Base-by-base conservation (phyloP, 2,329 filamentous ascomycete species). In the Drechslerella dactyloides region DNA sequence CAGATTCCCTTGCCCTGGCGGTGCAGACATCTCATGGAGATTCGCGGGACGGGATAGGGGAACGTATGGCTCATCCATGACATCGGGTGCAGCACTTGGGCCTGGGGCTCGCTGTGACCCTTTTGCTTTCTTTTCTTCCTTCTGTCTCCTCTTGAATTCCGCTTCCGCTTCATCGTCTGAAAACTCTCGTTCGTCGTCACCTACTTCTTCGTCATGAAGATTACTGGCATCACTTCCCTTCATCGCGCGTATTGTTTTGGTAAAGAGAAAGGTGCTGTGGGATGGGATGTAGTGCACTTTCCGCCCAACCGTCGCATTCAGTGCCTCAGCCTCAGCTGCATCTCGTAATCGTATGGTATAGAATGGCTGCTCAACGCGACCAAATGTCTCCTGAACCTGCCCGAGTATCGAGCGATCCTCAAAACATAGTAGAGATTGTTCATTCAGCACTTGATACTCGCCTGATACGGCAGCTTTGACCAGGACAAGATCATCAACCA, bases 211-310 rank as follows among this genome's bases (percentile, higher is more conserved):
- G 75, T 97, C 94, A 79, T 96, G 90, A 61, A 96, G 84, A 78
- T 97, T 97, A 57, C 91, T 96, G 7, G 94, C 93, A 79, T 99
- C 94, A 8, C 91, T 94, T 69, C 92, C 91, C 81, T 96, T 97
- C 77, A 89, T 79, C 58, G 84, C 85, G 79, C 89, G 90, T 65
- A 97, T 82, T 5, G 89, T 87, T 78, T 94, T 86, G 0, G 93
- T 97, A 78, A 96, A 94, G 62, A 96, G 91, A 76, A 89, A 96
- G 0, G 85, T 87, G 44, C 91, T 91, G 78, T 94, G 89, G 7
- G 86, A 82, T 50, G 89, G 85, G 1, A 93, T 87, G 77, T 96
- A 97, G 81, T 86, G 96, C 1, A 97, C 81, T 54, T 86, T 85
- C 1, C 85, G 86, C 27, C 89, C 91, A 44, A 86, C 81, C n/a